Evolutionary conservation across 2,329 filamentous ascomycete species (phyloP), one percentile per base, ranked within the genome.

Genomic region (Fusarium mundagurra): DNA sequence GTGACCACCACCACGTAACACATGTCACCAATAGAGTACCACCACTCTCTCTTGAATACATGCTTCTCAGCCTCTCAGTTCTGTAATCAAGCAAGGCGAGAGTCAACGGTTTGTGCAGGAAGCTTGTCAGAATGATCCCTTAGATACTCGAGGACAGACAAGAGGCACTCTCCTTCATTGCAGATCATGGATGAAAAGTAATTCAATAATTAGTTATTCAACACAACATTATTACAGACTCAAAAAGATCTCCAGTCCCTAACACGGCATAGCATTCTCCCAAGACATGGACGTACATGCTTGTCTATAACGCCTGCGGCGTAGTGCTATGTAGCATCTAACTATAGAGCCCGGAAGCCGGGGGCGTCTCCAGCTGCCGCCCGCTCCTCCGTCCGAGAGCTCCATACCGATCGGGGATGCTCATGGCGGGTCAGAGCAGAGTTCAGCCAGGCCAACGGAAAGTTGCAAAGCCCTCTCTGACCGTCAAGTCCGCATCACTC

Each of bases 371-470:
- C 66, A 77, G 70, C 53, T 64, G 63, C 64, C 73, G 72, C 61
- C 76, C 75, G 76, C 69, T 76, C 75, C 76, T 78, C 77, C 77
- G 76, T 67, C 77, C 75, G 67, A 78, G 44, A 61, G 71, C 70
- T 64, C 77, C 77, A 78, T 76, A 78, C 77, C 77, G 77, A 76
- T 79, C 77, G 77, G 77, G 67, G 71, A 75, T 69, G 69, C 63
- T 60, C 62, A 76, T 63, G 72, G 76, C 73, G 76, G 77, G 68
- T 63, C 70, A 79, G 64, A 73, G 76, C 70, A 79, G 65, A 75
- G 76, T 79, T 79, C 77, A 79, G 77, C 76, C 77, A 78, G 64
- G 53, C 69, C 69, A 71, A 62, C 66, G 64, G 61, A 61, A 69
- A 64, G 61, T 41, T 60, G 67, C 57, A 66, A 47, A 61, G 71